Evolutionary conservation across 495 filamentous ascomycete genomes (phyloP).

Genomic region (Podospora comata): DNA sequence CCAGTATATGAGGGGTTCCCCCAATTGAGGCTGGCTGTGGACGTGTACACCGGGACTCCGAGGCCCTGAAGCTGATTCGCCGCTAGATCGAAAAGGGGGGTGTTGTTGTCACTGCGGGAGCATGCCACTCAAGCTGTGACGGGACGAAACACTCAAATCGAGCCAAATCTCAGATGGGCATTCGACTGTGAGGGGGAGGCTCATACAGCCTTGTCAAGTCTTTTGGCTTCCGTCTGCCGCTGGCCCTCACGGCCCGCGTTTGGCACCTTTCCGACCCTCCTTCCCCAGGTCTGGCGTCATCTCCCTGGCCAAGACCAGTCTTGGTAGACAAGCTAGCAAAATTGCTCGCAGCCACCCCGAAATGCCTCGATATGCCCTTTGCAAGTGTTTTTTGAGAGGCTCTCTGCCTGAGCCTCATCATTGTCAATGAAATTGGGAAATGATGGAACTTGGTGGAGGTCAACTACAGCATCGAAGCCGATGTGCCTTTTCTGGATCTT

Average conservation of each 20-base stretch:
- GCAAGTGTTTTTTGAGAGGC: neutral
- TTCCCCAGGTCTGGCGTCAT: neutral
- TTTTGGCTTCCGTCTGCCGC: neutral
- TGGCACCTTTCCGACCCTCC: neutral
- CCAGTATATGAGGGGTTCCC: neutral
- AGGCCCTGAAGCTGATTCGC: neutral
- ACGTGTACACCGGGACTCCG: neutral
- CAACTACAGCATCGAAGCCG: neutral
- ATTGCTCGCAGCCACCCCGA: neutral
- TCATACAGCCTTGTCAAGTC: neutral
- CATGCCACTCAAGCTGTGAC: neutral
- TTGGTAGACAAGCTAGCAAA: neutral
- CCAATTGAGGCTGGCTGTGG: neutral
- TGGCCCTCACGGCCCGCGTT: neutral
- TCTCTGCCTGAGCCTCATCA: neutral
- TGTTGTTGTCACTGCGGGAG: neutral
- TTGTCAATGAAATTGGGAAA: neutral
- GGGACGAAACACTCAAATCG: neutral
- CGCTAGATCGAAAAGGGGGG: neutral
- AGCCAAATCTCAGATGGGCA: neutral
- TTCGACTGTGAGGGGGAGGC: neutral
- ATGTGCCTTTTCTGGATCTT: neutral
- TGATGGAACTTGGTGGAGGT: neutral
- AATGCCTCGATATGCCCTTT: neutral
- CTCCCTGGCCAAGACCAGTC: neutral